A percentile compares a stretch with the other conserved stretches of the same genome.
Evolutionary conservation across 768 basidiomycete genomes (phyloP).

Genomic region (Trametes punicea): DNA sequence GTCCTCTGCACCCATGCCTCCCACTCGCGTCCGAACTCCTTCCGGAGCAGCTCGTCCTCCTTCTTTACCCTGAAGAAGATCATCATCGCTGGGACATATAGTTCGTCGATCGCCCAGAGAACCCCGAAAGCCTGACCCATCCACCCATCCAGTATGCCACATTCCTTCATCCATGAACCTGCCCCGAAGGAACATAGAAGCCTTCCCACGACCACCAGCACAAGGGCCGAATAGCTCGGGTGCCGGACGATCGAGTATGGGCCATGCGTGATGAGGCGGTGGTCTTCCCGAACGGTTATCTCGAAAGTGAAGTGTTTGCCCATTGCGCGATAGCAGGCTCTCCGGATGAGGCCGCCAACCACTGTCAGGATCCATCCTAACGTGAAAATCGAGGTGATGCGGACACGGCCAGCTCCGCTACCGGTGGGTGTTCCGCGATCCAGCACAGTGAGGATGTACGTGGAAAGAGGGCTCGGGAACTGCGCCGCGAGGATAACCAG

Average conservation of each 20-base stretch:
- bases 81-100: constrained; percentile 7
- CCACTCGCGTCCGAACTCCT: constrained; percentile 23
- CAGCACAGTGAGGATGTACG: neutral
- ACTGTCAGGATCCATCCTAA: constrained; percentile 14
- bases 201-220: constrained; percentile 13
- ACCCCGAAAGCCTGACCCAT: constrained; percentile 7
- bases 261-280: constrained; percentile 28
- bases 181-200: constrained; percentile 2
- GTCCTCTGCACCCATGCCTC: constrained; percentile 19
- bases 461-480: neutral
- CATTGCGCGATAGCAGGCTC: constrained; percentile 25
- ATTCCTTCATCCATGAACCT: constrained; percentile 22
- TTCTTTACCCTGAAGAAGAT: neutral
- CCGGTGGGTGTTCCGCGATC: neutral
- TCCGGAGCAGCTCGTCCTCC: constrained; percentile 21
- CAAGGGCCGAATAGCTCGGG: constrained; percentile 25
- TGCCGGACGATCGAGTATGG: constrained; percentile 32
- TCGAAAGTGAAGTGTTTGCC: constrained; percentile 30
- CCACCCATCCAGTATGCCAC: constrained; percentile 7
- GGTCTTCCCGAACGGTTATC: constrained; percentile 25
- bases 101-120: constrained; percentile 6
- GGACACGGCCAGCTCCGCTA: neutral
- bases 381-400: constrained; percentile 15
- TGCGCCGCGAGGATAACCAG: neutral
- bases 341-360: constrained; percentile 13